Evolutionary conservation across 257 asterid genomes (phyloP).

Genomic region (Solanum bulbocastanum): DNA sequence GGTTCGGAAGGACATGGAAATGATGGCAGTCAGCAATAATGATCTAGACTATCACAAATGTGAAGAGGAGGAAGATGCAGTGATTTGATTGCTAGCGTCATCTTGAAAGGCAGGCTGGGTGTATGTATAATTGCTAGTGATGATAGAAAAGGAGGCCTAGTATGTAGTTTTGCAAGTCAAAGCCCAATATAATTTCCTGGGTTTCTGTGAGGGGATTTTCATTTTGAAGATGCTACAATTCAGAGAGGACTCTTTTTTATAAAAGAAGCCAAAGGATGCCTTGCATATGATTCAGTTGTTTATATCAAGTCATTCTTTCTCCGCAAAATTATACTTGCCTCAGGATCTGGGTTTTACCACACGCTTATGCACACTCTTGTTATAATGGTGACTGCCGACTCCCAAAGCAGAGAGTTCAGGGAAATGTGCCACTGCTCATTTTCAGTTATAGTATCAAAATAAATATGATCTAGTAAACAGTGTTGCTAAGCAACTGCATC

Average conservation of each 20-base stretch:
- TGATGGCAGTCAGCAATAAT: constrained; percentile 14
- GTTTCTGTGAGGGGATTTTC: neutral
- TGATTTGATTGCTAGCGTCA: neutral
- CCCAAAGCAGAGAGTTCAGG: neutral
- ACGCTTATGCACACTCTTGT: neutral
- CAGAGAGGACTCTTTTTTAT: neutral
- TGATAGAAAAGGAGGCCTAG: neutral
- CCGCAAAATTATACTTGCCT: neutral
- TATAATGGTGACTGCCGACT: neutral
- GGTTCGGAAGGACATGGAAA: constrained; percentile 34
- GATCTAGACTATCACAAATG: neutral
- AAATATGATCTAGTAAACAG: neutral
- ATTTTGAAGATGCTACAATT: neutral
- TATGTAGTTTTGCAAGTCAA: neutral
- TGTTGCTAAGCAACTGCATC: neutral
- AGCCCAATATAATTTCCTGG: neutral
- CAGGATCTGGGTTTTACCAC: neutral
- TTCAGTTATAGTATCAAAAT: neutral
- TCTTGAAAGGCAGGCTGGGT: neutral
- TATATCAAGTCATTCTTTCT: neutral
- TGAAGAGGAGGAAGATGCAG: neutral
- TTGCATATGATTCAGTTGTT: neutral
- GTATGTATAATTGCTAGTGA: neutral
- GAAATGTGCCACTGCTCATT: neutral
- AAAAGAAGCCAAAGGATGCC: neutral